phyloP scores from a whole-genome alignment of 345 rosid species.

The Turritis glabra region DNA sequence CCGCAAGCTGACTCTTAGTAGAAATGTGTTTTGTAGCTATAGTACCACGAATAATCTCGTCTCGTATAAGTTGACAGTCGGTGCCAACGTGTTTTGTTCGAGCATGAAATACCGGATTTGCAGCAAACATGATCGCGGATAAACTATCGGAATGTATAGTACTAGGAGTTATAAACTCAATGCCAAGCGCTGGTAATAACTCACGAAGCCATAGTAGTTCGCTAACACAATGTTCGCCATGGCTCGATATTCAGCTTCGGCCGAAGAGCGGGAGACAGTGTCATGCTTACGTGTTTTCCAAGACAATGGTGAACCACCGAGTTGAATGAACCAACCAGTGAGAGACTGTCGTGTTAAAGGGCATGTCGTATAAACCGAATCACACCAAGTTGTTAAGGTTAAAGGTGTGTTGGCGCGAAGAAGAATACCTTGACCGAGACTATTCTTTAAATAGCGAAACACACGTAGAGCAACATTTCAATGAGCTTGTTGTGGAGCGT shows the following conservation, averaged over 20 bases:
- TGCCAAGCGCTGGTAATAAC: neutral
- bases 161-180: neutral
- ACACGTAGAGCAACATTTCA: neutral
- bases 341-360: neutral
- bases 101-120: neutral
- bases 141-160: neutral
- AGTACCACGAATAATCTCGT: neutral
- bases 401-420: neutral
- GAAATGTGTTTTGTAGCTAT: neutral
- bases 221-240: neutral
- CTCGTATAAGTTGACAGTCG: neutral
- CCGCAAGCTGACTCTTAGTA: neutral
- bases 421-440: neutral
- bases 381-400: neutral
- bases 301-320: neutral
- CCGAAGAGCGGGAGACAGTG: neutral
- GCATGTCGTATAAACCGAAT: neutral
- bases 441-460: neutral
- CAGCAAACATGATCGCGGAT: neutral
- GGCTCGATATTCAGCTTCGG: neutral
- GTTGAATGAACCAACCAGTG: neutral
- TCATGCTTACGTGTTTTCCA: neutral
- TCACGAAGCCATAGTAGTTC: neutral
- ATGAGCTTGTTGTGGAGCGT: neutral
- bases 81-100: neutral